Evolutionary conservation across 2,329 filamentous ascomycete species (phyloP).

Genomic region (Colletotrichum lindemuthianum): DNA sequence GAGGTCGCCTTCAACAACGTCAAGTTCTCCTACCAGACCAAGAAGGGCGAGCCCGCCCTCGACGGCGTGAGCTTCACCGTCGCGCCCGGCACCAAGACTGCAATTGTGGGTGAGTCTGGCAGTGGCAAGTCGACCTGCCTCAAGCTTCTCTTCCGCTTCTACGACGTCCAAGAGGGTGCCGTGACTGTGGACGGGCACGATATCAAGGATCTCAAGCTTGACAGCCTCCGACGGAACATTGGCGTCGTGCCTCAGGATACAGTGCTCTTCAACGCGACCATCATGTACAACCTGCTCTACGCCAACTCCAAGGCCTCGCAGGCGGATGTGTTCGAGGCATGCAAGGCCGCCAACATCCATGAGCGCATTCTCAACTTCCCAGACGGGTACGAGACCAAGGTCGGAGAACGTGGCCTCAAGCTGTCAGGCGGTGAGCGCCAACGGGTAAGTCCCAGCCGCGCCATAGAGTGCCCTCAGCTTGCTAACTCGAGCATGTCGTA

Average conservation of each 20-base stretch:
- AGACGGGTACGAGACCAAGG: conserved; percentile 62
- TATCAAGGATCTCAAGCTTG: conserved; percentile 52
- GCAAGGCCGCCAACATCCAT: conserved; percentile 64
- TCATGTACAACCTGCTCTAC: conserved; percentile 66
- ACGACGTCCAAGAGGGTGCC: conserved; percentile 57
- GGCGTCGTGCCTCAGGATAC: conserved; percentile 58
- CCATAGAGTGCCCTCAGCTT: background rate
- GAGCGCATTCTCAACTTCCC: conserved; percentile 63
- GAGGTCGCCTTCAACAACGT: conserved; percentile 55
- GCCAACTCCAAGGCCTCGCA: conserved; percentile 59
- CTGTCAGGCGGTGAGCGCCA: conserved; percentile 71
- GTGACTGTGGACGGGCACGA: conserved; percentile 59
- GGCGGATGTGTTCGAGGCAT: conserved; percentile 61
- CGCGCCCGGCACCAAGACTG: conserved; percentile 55
- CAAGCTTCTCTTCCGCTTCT: conserved; percentile 62
- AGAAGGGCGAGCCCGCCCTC: conserved; percentile 48
- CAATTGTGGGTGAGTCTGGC: conserved; percentile 57
- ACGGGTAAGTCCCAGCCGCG: conserved; percentile 49
- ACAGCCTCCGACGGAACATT: conserved; percentile 52
- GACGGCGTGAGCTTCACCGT: conserved; percentile 54
- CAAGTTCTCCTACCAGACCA: conserved; percentile 54
- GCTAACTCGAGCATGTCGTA: conserved; percentile 29
- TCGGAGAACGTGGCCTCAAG: conserved; percentile 62
- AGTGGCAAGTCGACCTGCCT: conserved; percentile 60
- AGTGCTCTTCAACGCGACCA: conserved; percentile 61